Percentiles rank a stretch among this genome's conserved stretches.
Evolutionary conservation across 345 rosid species (phyloP).

Genomic region (Pugionium dolabratum): DNA sequence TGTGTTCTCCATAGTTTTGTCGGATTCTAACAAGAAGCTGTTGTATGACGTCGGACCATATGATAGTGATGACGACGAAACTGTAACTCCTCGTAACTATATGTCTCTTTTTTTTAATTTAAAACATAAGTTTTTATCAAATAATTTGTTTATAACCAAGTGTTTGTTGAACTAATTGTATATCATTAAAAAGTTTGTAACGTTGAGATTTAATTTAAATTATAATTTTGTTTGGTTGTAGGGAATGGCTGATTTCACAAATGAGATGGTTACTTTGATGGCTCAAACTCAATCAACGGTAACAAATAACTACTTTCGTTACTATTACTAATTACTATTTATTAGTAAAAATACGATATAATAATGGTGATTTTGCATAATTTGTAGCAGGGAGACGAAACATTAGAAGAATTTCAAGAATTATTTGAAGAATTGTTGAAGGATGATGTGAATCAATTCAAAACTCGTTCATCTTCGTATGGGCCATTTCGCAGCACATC

Average conservation of each 20-base stretch:
- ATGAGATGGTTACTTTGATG: conserved; percentile 43
- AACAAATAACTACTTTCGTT: background rate
- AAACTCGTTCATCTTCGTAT: conserved; percentile 21
- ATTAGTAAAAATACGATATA: too few species aligned
- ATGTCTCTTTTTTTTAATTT: background rate
- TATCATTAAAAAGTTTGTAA: too few species aligned
- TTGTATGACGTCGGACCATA: conserved; percentile 86
- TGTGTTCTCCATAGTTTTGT: conserved; percentile 56
- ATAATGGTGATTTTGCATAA: background rate
- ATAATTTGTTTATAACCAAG: too few species aligned
- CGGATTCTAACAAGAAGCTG: conserved; percentile 78
- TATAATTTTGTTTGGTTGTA: conserved; percentile 14
- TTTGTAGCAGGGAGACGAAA: conserved; percentile 37
- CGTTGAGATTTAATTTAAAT: too few species aligned
- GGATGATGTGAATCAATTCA: conserved; percentile 30
- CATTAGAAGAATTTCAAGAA: conserved; percentile 34
- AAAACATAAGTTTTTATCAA: background rate
- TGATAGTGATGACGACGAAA: conserved; percentile 81
- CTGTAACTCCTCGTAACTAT: background rate
- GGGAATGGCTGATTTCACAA: conserved; percentile 44
- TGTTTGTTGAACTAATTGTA: too few species aligned
- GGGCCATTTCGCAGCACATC: background rate
- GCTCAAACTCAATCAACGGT: conserved; percentile 42
- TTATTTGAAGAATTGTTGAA: conserved; percentile 35
- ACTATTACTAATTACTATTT: background rate